Base-by-base conservation (phyloP, 495 filamentous ascomycete species). In the Corynascus novoguineensis region DNA sequence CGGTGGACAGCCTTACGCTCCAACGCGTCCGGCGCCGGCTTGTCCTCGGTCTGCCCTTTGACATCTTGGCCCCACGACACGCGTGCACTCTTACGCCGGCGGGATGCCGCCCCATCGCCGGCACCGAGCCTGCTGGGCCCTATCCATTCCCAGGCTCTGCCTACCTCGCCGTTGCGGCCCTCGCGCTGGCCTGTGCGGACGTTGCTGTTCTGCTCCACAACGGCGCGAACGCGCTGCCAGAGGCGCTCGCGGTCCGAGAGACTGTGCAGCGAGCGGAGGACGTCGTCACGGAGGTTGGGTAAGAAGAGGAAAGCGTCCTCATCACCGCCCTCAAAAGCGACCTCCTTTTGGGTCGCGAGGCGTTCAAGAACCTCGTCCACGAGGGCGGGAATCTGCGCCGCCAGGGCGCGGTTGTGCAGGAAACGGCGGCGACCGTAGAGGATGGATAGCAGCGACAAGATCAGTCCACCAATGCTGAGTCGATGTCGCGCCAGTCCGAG, bases 61-160 rank as follows among this genome's bases (percentile, higher is more conserved):
- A 67, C 68, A 41, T 72, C 75, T 17, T 62, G 60, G 10, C 61
- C 63, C 68, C 60, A 81, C 57, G 72, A 83, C 57, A 75, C 73
- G 19, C 81, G 71, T 3, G 74, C 70, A 60, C 80, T 79, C 67
- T 79, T 78, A 25, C 76, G 69, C 42, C 73, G 68, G 14, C 76
- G 75, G 34, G 71, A 14, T 77, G 79, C 19, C 78, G 79, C 22
- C 75, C 69, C 37, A 38, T 58, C 55, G 24, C 72, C 68, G 44
- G 75, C 72, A 2, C 56, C 62, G 28, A 64, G 42, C n/a, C 78
- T 74, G 28, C 58, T 73, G 9, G 83, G 78, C 0, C 93, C 93
- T 67, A 96, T 92, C 93, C 93, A 99, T 68, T 96, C 92, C 93
- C 93, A 99, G 17, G 88, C 85, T 46, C 89, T 80, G 14, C 87